Conservation (phyloP, 1,284 basidiomycete species). For the Sanghuangporus sanghuang region DNA sequence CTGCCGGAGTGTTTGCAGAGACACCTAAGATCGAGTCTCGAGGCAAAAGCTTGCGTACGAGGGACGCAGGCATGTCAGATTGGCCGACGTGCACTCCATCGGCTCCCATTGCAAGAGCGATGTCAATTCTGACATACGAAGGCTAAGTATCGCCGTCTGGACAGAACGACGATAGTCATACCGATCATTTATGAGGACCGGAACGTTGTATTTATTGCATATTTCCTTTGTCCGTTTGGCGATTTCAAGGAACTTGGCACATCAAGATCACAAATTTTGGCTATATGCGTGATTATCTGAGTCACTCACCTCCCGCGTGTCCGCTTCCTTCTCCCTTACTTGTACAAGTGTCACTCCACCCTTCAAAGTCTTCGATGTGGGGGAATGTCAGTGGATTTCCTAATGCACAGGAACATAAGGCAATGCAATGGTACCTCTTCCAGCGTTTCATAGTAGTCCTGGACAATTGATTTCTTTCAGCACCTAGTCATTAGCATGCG, state of each 20-base stretch:
- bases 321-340: slow-evolving; percentile 78
- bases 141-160: background rate
- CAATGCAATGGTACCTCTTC: slow-evolving; percentile 54
- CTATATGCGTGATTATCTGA: slow-evolving; percentile 12
- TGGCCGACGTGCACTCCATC: slow-evolving; percentile 91
- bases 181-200: slow-evolving; percentile 84
- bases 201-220: slow-evolving; percentile 78
- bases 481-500: background rate
- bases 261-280: slow-evolving; percentile 13
- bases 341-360: slow-evolving; percentile 91
- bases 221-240: slow-evolving; percentile 68
- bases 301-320: slow-evolving; percentile 68
- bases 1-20: slow-evolving; percentile 67
- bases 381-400: background rate
- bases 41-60: slow-evolving; percentile 72
- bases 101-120: slow-evolving; percentile 73
- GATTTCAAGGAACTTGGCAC: slow-evolving; percentile 69
- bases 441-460: slow-evolving; percentile 75
- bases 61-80: slow-evolving; percentile 74
- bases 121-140: slow-evolving; percentile 56
- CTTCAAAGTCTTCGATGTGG: slow-evolving; percentile 53
- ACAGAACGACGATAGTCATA: background rate
- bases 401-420: background rate
- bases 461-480: background rate
- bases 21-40: slow-evolving; percentile 74